Evolutionary conservation across 441 rosid species (phyloP).

Genomic region (Gossypium schwendimanii): DNA sequence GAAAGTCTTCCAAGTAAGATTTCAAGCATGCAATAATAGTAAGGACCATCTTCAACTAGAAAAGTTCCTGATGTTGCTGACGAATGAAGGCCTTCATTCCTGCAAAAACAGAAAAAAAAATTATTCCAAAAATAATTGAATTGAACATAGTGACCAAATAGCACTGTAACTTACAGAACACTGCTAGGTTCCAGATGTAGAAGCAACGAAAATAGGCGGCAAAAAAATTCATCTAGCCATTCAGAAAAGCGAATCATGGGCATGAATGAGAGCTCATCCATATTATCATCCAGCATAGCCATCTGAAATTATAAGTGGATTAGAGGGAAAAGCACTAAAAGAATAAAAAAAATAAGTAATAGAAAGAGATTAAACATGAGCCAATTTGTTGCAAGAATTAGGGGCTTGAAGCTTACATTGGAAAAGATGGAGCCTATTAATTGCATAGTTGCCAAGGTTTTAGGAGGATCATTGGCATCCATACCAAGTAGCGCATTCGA

Average conservation of each 20-base stretch:
- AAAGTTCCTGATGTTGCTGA: slow-evolving; percentile 94
- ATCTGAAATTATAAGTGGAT: slow-evolving; percentile 43
- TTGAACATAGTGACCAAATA: neutral
- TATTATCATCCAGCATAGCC: slow-evolving; percentile 74
- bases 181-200: slow-evolving; percentile 92
- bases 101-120: slow-evolving; percentile 26
- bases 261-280: slow-evolving; percentile 60
- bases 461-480: slow-evolving; percentile 99
- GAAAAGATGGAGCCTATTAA: slow-evolving; percentile 97
- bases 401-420: slow-evolving; percentile 55
- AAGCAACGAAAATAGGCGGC: slow-evolving; percentile 84
- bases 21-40: slow-evolving; percentile 98
- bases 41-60: slow-evolving; percentile 97
- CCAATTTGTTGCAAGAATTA: neutral
- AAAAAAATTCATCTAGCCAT: slow-evolving; percentile 96
- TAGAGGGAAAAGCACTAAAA: neutral
- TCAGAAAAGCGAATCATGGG: slow-evolving; percentile 79
- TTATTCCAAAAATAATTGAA: slow-evolving; percentile 5
- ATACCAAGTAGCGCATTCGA: slow-evolving; percentile 97
- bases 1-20: slow-evolving; percentile 91
- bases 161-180: slow-evolving; percentile 62
- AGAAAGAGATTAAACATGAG: slow-evolving; percentile 8
- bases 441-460: slow-evolving; percentile 97
- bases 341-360: neutral
- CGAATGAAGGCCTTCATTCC: slow-evolving; percentile 91